Evolutionary conservation across 108 stramenopile species (phyloP), one percentile per base, ranked within the genome.

Genomic region (Discostella pseudostelligera): DNA sequence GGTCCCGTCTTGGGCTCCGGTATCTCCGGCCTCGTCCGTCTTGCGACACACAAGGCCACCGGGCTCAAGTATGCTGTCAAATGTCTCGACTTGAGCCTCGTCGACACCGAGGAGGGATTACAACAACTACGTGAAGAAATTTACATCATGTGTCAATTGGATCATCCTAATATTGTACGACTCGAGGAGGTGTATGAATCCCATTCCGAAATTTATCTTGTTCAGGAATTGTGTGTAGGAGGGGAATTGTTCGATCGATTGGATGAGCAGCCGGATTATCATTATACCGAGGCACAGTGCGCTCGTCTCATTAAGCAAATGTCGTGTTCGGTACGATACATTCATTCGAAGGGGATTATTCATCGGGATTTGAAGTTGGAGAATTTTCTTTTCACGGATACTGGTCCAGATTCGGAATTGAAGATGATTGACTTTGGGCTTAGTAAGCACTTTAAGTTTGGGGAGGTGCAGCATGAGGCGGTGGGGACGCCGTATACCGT

Each of bases 351-450:
- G 62, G 87, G 83, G n/a, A 78, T 97, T 26, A 87, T 96, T 63
- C 96, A 97, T 69, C 82, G 97, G 21, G 96, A 97, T 78, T 79
- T 97, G 54, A 98, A 98, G 78, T 71, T 97, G 51, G 83, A 87
- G 22, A 83, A 83, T 39, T 84, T 84, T 49, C 42, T 84, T 12
- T 84, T 85, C 56, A 80, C 62, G 47, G 61, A 58, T 46, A 45
- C 42, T 12, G 69, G 58, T 8, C 44, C 69, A 9, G 82, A 87
- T 50, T 59, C 66, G n/a, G 87, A 89, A 50, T 50, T 93, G 57
- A 84, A 83, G 63, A 81, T 89, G 79, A 88, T 93, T 62, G 93
- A 96, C 69, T 96, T 96, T 84, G 96, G 96, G 39, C 71, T 96
- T 48, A 75, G 75, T 12, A 93, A 93, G 76, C 89, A 90, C 72